Conservation (phyloP, 1,284 basidiomycete genomes). For the Paramarasmius palmivorus region DNA sequence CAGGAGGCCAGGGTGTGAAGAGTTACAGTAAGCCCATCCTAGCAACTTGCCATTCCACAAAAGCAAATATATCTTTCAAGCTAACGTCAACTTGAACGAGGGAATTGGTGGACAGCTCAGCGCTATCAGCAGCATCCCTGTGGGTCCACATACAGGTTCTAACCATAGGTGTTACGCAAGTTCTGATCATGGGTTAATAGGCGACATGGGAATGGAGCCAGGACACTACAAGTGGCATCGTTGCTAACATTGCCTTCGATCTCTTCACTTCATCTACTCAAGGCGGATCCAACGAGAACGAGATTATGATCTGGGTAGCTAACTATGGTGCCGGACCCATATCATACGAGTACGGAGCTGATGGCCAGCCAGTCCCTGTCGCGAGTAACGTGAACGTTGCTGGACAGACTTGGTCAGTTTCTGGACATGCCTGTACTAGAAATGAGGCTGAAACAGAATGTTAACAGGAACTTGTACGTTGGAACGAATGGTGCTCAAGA, state of each 20-base stretch:
- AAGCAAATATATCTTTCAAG: too few relatives aligned
- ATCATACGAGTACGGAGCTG: constrained; percentile 43
- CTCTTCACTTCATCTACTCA: constrained; percentile 57
- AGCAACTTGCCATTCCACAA: too few relatives aligned
- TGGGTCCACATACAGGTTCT: constrained; percentile 31
- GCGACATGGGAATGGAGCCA: constrained; percentile 46
- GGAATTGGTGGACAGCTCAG: constrained; percentile 56
- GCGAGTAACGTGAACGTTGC: constrained; percentile 45
- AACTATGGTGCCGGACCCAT: constrained; percentile 61
- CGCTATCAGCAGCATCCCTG: constrained; percentile 54
- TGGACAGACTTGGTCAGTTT: constrained; percentile 47
- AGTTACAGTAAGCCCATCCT: constrained; percentile 38
- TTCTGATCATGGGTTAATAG: constrained; percentile 27
- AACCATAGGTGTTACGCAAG: not conserved
- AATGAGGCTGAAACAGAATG: not conserved
- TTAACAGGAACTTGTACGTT: constrained; percentile 53
- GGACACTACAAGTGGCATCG: constrained; percentile 27
- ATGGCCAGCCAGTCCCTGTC: constrained; percentile 49
- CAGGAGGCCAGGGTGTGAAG: constrained; percentile 53
- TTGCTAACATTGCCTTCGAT: constrained; percentile 62
- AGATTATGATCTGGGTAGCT: constrained; percentile 71
- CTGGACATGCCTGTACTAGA: not conserved
- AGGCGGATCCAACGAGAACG: constrained; percentile 51
- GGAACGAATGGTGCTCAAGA: constrained; percentile 61
- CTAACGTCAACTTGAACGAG: constrained; percentile 53